Evolutionary conservation across 139 green algal genomes (phyloP), one percentile per base, ranked within the genome.

Genomic region (Closterium sp.): DNA sequence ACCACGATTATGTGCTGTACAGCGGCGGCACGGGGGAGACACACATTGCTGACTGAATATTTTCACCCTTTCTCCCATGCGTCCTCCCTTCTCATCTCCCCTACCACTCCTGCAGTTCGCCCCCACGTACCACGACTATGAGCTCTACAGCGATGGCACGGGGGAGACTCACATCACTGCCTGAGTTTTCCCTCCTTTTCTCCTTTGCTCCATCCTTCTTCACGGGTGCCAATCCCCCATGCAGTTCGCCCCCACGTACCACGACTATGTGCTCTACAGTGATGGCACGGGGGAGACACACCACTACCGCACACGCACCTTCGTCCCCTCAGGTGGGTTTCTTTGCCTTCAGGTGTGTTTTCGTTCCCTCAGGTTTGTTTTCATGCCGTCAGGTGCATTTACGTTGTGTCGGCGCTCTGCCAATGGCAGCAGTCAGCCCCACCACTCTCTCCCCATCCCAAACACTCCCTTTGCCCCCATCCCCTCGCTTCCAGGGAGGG

Each of bases 1-100:
- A 95, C 45, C 93, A 96, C 34, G 89, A 96, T 62, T 95, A 95
- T 34, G 85, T 95, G 29, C 89, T 96, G 5, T 95, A 96, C 90
- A 93, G 31, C 21, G 93, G 94, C 11, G 93, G 93, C 31, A 91
- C 38, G 21, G n/a, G 31, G 22, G 50, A 73, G 92, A 79, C 1
- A 19, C 45, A 70, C 32, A 38, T 38, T 38, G 32, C 32, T 70
- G 45, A 4, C 45, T 19, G 45, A 70, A 4, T 38, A 2, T 38
- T 38, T 38, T 38, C 32, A 3, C 32, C 5, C 45, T 19, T 13
- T 70, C 45, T 70, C 45, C 45, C 45, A 70, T 70, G 45, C 5
- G 10, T 70, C 45, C 1, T 70, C 19, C 17, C 62, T 79, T 27
- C 62, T 13, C 17, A 27, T 79, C 62, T 24, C 17, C 17, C 11